A percentile compares a stretch with the other conserved stretches of the same genome.
Evolutionary conservation across 352 stramenopile species (phyloP).

Genomic region (Pythium folliculosum): DNA sequence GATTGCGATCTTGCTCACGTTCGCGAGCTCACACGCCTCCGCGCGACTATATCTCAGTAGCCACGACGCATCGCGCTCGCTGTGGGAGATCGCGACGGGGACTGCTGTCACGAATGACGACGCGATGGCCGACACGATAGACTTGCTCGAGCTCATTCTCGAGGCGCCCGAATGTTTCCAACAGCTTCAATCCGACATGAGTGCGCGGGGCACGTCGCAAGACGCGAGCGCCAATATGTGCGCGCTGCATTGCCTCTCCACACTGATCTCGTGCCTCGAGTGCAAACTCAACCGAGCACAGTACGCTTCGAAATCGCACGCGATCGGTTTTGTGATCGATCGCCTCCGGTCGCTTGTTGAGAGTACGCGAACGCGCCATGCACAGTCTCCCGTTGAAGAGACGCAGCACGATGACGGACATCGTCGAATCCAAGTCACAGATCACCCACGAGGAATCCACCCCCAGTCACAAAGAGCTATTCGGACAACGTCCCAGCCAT

Average conservation of each 20-base stretch:
- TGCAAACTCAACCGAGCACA: conserved; percentile 17
- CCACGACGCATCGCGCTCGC: not conserved
- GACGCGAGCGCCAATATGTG: conserved; percentile 14
- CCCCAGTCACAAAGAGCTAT: not conserved
- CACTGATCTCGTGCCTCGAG: conserved; percentile 17
- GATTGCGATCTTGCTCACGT: conserved; percentile 54
- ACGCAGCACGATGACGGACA: not conserved
- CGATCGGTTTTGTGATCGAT: conserved; percentile 15
- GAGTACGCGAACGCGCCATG: not conserved
- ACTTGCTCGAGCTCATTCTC: conserved; percentile 43
- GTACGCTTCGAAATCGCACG: not conserved
- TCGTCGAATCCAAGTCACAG: not conserved
- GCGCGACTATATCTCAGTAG: conserved; percentile 32
- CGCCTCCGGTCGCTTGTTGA: conserved; percentile 19
- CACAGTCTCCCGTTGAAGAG: not conserved
- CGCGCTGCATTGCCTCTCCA: conserved; percentile 5
- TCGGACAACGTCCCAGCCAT: not conserved
- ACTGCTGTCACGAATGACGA: conserved; percentile 33
- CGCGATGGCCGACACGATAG: conserved; percentile 37
- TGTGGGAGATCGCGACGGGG: conserved; percentile 39
- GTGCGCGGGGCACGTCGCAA: not conserved
- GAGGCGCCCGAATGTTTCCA: conserved; percentile 29
- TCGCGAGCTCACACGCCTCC: conserved; percentile 23
- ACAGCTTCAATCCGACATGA: conserved; percentile 4
- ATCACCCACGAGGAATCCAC: too few species aligned